phyloP scores from a whole-genome alignment of 2,329 filamentous ascomycete genomes.

The Sclerotinia sclerotiorum region DNA sequence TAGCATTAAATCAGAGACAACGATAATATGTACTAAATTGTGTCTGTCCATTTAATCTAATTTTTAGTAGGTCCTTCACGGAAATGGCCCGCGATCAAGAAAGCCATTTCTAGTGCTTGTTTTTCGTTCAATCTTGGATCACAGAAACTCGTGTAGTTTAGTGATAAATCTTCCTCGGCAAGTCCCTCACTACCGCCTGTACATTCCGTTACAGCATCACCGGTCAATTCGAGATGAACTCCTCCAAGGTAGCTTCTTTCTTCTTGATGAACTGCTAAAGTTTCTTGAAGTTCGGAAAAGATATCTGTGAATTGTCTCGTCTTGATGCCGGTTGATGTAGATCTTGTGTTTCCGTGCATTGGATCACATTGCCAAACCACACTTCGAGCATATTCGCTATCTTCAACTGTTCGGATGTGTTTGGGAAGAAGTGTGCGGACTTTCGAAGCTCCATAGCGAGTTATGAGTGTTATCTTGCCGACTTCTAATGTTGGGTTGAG shows the following conservation, averaged over 20 bases:
- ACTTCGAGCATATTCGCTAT: slow-evolving; percentile 62
- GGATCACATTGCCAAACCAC: slow-evolving; percentile 99
- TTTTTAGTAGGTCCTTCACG: slow-evolving; percentile 22
- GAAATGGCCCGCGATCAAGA: slow-evolving; percentile 79
- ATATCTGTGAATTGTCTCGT: slow-evolving; percentile 90
- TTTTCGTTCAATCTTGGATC: slow-evolving; percentile 96
- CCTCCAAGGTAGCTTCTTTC: slow-evolving; percentile 86
- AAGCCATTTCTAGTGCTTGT: slow-evolving; percentile 92
- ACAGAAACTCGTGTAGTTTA: slow-evolving; percentile 95
- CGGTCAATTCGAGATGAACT: slow-evolving; percentile 92
- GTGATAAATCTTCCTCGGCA: slow-evolving; percentile 81
- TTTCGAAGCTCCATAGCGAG: slow-evolving; percentile 81
- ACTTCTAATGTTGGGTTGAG: slow-evolving; percentile 81
- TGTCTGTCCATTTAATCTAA: neutral
- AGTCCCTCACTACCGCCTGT: slow-evolving; percentile 85
- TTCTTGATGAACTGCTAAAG: slow-evolving; percentile 79
- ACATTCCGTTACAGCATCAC: slow-evolving; percentile 95
- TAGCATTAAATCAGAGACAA: neutral
- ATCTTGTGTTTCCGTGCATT: slow-evolving; percentile 84
- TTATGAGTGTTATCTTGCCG: slow-evolving; percentile 95
- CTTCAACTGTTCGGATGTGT: slow-evolving; percentile 87
- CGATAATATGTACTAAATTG: neutral
- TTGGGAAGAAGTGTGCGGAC: slow-evolving; percentile 73
- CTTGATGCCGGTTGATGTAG: slow-evolving; percentile 78
- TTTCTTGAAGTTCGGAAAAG: slow-evolving; percentile 79